Conservation (phyloP, 495 filamentous ascomycete genomes). For the Penicillium simplicissimum region DNA sequence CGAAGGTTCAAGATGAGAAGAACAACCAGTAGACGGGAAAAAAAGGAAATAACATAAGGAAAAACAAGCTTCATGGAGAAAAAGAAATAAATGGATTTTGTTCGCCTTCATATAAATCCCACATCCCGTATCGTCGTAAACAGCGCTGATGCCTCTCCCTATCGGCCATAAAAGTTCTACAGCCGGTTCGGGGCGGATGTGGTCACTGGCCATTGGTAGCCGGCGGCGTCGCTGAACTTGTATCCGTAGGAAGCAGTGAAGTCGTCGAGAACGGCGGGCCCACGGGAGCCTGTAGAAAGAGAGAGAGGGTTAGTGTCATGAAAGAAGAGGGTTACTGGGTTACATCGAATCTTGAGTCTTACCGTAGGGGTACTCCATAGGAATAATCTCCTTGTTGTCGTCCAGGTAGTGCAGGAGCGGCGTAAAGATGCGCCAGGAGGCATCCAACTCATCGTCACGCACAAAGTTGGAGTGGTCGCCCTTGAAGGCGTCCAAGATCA, state of each 20-base stretch:
- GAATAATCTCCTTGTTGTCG: conserved; percentile 97
- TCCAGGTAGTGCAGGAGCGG: conserved; percentile 97
- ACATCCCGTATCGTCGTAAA: conserved; percentile 31
- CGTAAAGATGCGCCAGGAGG: conserved; percentile 98
- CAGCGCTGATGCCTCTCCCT: conserved; percentile 13
- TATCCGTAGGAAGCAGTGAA: conserved; percentile 98
- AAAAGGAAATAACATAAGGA: background rate
- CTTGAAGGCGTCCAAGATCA: conserved; percentile 97
- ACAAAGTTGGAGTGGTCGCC: conserved; percentile 99
- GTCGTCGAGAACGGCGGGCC: conserved; percentile 94
- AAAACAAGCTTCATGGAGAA: conserved; percentile 17
- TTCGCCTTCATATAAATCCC: conserved; percentile 26
- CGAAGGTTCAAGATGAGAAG: background rate
- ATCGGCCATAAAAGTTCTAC: conserved; percentile 36
- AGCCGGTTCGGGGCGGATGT: conserved; percentile 71
- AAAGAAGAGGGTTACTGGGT: background rate
- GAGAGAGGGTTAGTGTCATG: background rate
- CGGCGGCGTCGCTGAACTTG: conserved; percentile 96
- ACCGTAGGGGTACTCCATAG: conserved; percentile 99
- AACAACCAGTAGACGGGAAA: conserved; percentile 6
- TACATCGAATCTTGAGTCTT: conserved; percentile 34
- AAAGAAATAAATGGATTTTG: conserved; percentile 29
- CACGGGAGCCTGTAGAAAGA: conserved; percentile 74
- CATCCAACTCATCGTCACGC: conserved; percentile 96
- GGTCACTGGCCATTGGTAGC: conserved; percentile 86